Base-by-base conservation (phyloP, 1,284 basidiomycete genomes). In the Flammula alnicola region DNA sequence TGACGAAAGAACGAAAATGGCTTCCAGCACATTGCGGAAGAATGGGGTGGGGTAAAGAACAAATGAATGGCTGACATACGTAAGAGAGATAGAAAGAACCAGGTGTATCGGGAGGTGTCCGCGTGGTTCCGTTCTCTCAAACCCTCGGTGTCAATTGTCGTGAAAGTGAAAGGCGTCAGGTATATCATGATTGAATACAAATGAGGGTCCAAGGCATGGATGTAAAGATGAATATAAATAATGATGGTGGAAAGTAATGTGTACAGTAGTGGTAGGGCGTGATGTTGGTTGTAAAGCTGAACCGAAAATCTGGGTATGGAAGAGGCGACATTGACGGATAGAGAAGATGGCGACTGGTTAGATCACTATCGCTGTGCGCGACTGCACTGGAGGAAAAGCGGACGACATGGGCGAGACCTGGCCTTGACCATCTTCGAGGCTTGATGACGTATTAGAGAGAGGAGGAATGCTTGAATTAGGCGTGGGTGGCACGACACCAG, bases 361-460 rank as follows among this genome's bases (percentile, higher is more conserved):
- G 44, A 54, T 60, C 39, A 61, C 49, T 31, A 61, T 52, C 8
- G 56, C 59, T 9, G 58, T 59, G 20, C 65, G 66, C 30, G 68
- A 56, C 41, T 70, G 68, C 29, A 67, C 63, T 22, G 69, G 55
- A 25, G 86, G 86, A 65, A 88, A 88, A 23, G 84, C 86, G 25
- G 84, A 86, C 10, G 86, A 87, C 83, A 88, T 80, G 0, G 86
- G 86, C 17, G 86, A 88, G 25, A 86, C 79, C 59, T 84, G 84
- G 44, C 75, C 68, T 59, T 76, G 79, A 43, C 65, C 72, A 20
- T 75, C 72, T 12, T 80, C 78, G n/a, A 61, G 47, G 29, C 49
- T 49, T 42, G 64, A 64, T 57, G 59, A 62, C 46, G 60, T 64
- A 43, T 64, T 65, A 33, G 64, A 49, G 4, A 66, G 48, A 39